Evolutionary conservation across 768 basidiomycete species (phyloP).

Genomic region (Sarcodon aspratus): DNA sequence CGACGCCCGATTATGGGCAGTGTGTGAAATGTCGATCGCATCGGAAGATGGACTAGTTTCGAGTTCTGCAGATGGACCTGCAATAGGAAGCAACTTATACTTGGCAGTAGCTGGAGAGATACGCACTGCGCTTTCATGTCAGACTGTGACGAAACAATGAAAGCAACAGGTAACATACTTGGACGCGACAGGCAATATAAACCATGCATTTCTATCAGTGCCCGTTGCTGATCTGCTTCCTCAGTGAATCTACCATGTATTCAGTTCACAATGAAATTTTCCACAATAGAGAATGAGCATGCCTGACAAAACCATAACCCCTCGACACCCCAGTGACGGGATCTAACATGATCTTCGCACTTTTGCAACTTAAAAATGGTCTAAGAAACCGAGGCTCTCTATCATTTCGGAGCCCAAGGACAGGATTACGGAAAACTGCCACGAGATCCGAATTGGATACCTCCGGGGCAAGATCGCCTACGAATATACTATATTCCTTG

Average conservation of each 20-base stretch:
- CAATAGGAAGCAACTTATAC: conserved; percentile 36
- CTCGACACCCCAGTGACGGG: conserved; percentile 81
- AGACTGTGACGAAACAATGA: conserved; percentile 16
- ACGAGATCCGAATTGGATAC: conserved; percentile 95
- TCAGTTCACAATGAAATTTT: conserved; percentile 8
- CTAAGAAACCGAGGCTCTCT: conserved; percentile 82
- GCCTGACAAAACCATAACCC: conserved; percentile 92
- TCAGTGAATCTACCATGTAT: conserved; percentile 60
- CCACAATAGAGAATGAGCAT: conserved; percentile 11
- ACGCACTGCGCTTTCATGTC: conserved; percentile 47
- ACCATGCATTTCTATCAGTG: conserved; percentile 86
- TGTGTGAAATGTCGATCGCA: conserved; percentile 13
- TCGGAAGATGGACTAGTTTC: background rate
- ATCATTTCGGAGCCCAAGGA: conserved; percentile 75
- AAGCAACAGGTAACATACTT: conserved; percentile 30
- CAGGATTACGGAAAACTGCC: conserved; percentile 84
- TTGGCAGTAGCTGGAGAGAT: conserved; percentile 87
- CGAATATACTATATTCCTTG: conserved; percentile 90
- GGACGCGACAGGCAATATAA: conserved; percentile 83
- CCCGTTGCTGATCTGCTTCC: conserved; percentile 81
- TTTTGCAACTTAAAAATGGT: conserved; percentile 87
- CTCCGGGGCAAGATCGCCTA: conserved; percentile 87
- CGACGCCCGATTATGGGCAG: conserved; percentile 25
- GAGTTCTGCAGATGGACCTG: no score
- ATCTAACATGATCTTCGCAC: conserved; percentile 92